phyloP scores from a whole-genome alignment of 768 basidiomycete species.

The Pluteus cervinus region DNA sequence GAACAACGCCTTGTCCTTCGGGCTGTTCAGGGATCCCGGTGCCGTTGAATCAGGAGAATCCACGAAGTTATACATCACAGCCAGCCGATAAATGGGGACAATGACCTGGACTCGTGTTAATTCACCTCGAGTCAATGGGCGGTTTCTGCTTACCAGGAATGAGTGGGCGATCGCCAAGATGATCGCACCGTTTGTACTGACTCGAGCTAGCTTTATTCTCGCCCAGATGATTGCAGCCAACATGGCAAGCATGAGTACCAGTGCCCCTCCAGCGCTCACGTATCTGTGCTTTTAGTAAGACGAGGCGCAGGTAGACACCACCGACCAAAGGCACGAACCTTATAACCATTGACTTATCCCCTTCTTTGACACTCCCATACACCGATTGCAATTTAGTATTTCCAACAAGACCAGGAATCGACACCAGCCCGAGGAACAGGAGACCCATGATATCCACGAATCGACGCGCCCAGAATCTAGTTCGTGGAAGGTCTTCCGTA shows the following conservation, averaged over 20 bases:
- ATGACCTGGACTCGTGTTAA: conserved; percentile 11
- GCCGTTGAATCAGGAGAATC: conserved; percentile 15
- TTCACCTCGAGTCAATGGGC: too few species aligned
- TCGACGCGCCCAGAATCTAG: neutral
- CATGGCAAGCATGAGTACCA: conserved; percentile 16
- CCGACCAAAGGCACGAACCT: conserved; percentile 6
- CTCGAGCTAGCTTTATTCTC: conserved; percentile 12
- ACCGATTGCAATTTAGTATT: conserved; percentile 14
- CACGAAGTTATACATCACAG: conserved; percentile 23
- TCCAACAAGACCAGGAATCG: conserved; percentile 24
- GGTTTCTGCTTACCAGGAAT: conserved; percentile 15
- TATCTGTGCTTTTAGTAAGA: conserved; percentile 15
- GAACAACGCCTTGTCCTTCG: conserved; percentile 21
- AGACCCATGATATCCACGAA: too few species aligned
- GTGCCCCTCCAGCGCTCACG: conserved; percentile 19
- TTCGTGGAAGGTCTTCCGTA: neutral
- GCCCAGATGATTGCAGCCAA: conserved; percentile 16
- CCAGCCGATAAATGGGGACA: conserved; percentile 24
- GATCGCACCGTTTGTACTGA: conserved; percentile 14
- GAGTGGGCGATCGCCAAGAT: conserved; percentile 12
- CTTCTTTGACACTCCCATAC: conserved; percentile 11
- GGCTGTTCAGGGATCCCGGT: conserved; percentile 20
- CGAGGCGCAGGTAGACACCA: neutral
- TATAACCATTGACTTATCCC: conserved; percentile 14
- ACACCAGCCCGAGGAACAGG: too few species aligned